These are phyloP conservation scores for Lepraria neglecta DNA, from an alignment of 495 filamentous ascomycete genomes.

Conservation along the genomic window DNA sequence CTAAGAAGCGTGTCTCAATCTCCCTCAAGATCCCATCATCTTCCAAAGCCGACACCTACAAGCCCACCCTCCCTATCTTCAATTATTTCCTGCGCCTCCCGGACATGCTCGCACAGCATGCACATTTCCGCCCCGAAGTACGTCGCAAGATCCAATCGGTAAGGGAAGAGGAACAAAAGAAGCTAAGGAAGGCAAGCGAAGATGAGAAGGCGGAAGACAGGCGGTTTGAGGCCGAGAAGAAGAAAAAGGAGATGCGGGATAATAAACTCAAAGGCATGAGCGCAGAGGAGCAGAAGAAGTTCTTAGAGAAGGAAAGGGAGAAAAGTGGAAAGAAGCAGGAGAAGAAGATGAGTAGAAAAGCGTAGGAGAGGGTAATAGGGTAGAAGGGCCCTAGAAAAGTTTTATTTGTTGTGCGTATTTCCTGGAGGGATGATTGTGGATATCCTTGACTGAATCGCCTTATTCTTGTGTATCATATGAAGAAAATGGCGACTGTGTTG, in stretches of 20 bases:
- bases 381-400: neutral
- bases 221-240: slow-evolving; percentile 66
- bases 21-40: slow-evolving; percentile 62
- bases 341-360: slow-evolving; percentile 61
- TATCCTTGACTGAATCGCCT: neutral
- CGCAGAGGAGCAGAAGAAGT: slow-evolving; percentile 93
- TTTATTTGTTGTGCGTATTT: neutral
- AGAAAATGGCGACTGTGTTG: neutral
- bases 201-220: slow-evolving; percentile 94
- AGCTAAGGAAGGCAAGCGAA: slow-evolving; percentile 73
- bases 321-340: slow-evolving; percentile 66
- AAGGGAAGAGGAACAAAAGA: slow-evolving; percentile 75
- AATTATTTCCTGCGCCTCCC: slow-evolving; percentile 74
- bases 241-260: slow-evolving; percentile 91
- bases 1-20: slow-evolving; percentile 81
- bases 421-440: neutral
- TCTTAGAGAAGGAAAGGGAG: slow-evolving; percentile 82
- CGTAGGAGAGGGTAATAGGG: slow-evolving; percentile 8
- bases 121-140: slow-evolving; percentile 86
- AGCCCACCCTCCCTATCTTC: slow-evolving; percentile 67
- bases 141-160: slow-evolving; percentile 70
- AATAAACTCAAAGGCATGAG: slow-evolving; percentile 70
- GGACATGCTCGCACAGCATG: slow-evolving; percentile 67
- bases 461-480: neutral
- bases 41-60: slow-evolving; percentile 50